Evolutionary conservation across 371 early-diverging fungal species (phyloP).

Genomic region (Zychaea mexicana): DNA sequence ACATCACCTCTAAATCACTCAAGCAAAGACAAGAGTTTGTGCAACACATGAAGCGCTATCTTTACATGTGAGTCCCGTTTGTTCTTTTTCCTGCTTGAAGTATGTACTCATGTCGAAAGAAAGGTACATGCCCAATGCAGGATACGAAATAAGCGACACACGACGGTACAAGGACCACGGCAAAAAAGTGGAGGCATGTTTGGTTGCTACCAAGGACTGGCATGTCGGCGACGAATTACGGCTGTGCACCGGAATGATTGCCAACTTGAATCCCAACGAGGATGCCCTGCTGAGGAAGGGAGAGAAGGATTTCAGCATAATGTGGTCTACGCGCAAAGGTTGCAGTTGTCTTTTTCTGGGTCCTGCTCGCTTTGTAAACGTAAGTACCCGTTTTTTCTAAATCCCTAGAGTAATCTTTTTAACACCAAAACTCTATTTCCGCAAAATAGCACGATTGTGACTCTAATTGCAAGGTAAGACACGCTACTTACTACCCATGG

Average conservation of each 20-base stretch:
- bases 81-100: conserved; percentile 42
- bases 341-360: conserved; percentile 88
- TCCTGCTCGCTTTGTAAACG: conserved; percentile 93
- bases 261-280: conserved; percentile 70
- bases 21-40: conserved; percentile 42
- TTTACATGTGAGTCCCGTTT: conserved; percentile 46
- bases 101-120: conserved; percentile 25
- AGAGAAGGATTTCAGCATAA: conserved; percentile 85
- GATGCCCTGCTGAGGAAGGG: conserved; percentile 67
- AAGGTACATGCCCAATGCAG: conserved; percentile 86
- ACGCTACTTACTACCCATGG: too few relatives aligned
- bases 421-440: background rate
- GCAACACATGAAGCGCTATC: conserved; percentile 53
- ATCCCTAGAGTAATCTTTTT: conserved; percentile 3
- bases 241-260: conserved; percentile 81
- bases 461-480: conserved; percentile 74
- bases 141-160: conserved; percentile 81
- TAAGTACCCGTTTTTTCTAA: conserved; percentile 19
- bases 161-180: conserved; percentile 69
- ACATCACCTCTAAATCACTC: conserved; percentile 27
- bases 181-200: conserved; percentile 78
- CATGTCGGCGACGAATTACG: conserved; percentile 74
- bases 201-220: conserved; percentile 83
- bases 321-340: conserved; percentile 75
- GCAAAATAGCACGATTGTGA: conserved; percentile 87